These are phyloP conservation scores for Tetracladium setigerum DNA, from an alignment of 495 filamentous ascomycete genomes.

Conservation along the genomic window DNA sequence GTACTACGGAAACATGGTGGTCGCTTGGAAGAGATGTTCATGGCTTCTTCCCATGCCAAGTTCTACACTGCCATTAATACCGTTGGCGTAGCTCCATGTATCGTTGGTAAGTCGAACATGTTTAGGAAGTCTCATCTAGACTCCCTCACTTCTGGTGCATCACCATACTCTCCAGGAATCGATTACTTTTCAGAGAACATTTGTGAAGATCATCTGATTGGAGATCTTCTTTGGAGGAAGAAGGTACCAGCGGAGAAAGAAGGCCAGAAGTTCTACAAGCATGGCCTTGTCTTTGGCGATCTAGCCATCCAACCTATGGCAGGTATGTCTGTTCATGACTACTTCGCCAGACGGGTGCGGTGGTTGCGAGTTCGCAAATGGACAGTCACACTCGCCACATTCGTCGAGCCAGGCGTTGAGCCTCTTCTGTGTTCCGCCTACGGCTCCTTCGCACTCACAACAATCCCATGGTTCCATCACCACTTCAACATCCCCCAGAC, in stretches of 20 bases:
- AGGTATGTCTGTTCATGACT: slow-evolving; percentile 69
- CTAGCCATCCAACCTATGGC: slow-evolving; percentile 85
- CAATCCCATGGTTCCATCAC: slow-evolving; percentile 53
- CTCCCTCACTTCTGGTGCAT: slow-evolving; percentile 33
- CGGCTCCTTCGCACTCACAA: slow-evolving; percentile 70
- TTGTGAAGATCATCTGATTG: slow-evolving; percentile 96
- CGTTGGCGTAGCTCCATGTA: slow-evolving; percentile 82
- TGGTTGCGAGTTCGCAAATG: slow-evolving; percentile 95
- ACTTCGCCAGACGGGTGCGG: slow-evolving; percentile 74
- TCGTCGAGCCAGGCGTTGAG: slow-evolving; percentile 94
- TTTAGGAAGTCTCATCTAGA: slow-evolving; percentile 84
- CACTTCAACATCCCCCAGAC: slow-evolving; percentile 49
- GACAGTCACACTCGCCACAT: slow-evolving; percentile 79
- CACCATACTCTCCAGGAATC: slow-evolving; percentile 55
- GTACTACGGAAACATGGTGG: slow-evolving; percentile 54
- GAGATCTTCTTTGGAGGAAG: slow-evolving; percentile 78
- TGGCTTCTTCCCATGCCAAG: slow-evolving; percentile 90
- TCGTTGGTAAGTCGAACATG: slow-evolving; percentile 97
- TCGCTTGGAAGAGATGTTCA: slow-evolving; percentile 85
- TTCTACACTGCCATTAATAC: slow-evolving; percentile 99
- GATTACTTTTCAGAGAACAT: slow-evolving; percentile 94
- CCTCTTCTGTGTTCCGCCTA: slow-evolving; percentile 76
- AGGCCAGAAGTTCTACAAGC: slow-evolving; percentile 57
- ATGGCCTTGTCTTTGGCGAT: slow-evolving; percentile 77
- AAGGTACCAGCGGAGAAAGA: slow-evolving; percentile 37